A percentile compares a stretch with the other conserved stretches of the same genome.
Conservation (phyloP, 164 flowering plant genomes). For the Chimonanthus praecox region DNA sequence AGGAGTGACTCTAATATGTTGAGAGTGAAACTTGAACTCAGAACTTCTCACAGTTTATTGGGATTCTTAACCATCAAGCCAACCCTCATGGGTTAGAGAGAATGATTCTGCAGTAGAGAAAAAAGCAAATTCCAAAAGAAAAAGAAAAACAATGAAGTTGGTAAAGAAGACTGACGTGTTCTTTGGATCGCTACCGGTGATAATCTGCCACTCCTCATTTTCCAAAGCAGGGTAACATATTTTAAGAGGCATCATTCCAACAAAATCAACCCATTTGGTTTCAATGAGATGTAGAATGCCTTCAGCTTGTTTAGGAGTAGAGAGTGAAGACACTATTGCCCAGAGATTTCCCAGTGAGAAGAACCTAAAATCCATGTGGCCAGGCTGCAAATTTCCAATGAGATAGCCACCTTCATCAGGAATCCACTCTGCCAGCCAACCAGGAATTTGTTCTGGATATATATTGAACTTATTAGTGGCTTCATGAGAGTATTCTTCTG, state of each 20-base stretch:
- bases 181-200: conserved; percentile 93
- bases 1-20: too few species aligned
- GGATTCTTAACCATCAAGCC: too few species aligned
- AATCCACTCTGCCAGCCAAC: conserved; percentile 86
- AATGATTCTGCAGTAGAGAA: too few species aligned
- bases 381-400: conserved; percentile 88
- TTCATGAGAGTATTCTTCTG: conserved; percentile 84
- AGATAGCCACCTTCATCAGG: conserved; percentile 84
- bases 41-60: too few species aligned
- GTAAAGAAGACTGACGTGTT: conserved; percentile 62
- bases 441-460: conserved; percentile 87
- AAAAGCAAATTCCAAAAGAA: neutral
- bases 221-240: conserved; percentile 83
- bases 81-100: neutral
- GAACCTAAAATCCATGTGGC: conserved; percentile 93
- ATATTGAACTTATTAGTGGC: conserved; percentile 91
- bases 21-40: neutral
- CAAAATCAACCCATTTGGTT: conserved; percentile 86
- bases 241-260: conserved; percentile 81
- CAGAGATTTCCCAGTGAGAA: conserved; percentile 87
- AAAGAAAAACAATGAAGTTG: neutral
- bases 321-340: conserved; percentile 83
- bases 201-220: conserved; percentile 79
- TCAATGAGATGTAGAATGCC: conserved; percentile 68
- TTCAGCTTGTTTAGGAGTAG: conserved; percentile 70